phyloP scores from a whole-genome alignment of 768 basidiomycete genomes.

The Xerocomellus amylosporus region DNA sequence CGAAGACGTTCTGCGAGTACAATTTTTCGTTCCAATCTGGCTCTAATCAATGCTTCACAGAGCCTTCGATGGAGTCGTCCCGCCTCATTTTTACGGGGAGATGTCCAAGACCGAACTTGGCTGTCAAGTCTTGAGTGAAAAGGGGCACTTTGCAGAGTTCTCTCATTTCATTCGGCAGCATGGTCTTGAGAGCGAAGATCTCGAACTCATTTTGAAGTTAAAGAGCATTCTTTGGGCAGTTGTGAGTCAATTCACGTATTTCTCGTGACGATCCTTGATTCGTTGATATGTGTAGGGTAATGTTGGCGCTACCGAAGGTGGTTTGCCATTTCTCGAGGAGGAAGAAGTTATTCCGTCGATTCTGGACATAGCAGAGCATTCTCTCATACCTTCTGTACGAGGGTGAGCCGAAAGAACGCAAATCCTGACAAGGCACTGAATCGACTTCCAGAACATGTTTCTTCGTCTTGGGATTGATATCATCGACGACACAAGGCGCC shows the following conservation, averaged over 20 bases:
- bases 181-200: slow-evolving; percentile 78
- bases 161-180: slow-evolving; percentile 87
- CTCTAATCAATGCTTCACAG: slow-evolving; percentile 32
- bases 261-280: background rate
- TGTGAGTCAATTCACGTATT: slow-evolving; percentile 48
- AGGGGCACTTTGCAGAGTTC: slow-evolving; percentile 88
- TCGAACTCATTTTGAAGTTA: slow-evolving; percentile 79
- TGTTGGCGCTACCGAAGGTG: slow-evolving; percentile 85
- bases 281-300: slow-evolving; percentile 63
- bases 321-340: slow-evolving; percentile 92
- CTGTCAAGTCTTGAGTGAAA: slow-evolving; percentile 85
- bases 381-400: slow-evolving; percentile 84
- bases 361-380: slow-evolving; percentile 87
- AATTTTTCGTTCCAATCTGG: background rate
- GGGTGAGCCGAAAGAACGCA: slow-evolving; percentile 59
- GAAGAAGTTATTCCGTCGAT: slow-evolving; percentile 91
- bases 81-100: slow-evolving; percentile 96
- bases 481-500: slow-evolving; percentile 86
- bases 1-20: slow-evolving; percentile 56
- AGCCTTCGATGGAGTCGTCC: slow-evolving; percentile 83
- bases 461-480: slow-evolving; percentile 90
- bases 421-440: slow-evolving; percentile 6
- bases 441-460: slow-evolving; percentile 78
- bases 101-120: slow-evolving; percentile 96
- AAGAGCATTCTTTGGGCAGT: slow-evolving; percentile 98